These are phyloP conservation scores for Castanea sativa DNA, from an alignment of 306 rosid species.

Conservation along the genomic window DNA sequence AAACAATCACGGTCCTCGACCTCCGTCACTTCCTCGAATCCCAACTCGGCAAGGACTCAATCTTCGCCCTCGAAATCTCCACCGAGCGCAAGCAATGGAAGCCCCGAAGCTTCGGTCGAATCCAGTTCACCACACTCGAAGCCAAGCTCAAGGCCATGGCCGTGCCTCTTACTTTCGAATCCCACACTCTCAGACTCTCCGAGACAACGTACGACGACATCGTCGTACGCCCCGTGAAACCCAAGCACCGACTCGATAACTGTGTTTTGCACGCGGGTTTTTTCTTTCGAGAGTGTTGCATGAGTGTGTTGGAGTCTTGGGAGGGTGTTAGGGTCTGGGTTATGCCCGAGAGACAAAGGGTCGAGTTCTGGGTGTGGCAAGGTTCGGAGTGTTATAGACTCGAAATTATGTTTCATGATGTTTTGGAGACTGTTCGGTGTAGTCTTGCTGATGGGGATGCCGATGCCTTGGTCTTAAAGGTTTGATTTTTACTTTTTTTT, in stretches of 20 bases:
- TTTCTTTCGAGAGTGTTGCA: slow-evolving; percentile 26
- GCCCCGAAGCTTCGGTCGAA: slow-evolving; percentile 71
- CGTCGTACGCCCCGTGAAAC: slow-evolving; percentile 44
- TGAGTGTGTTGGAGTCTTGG: slow-evolving; percentile 66
- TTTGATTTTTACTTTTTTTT: neutral
- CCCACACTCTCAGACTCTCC: slow-evolving; percentile 50
- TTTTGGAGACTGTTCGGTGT: slow-evolving; percentile 56
- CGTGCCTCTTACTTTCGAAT: slow-evolving; percentile 47
- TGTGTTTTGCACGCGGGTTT: slow-evolving; percentile 57
- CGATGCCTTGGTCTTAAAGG: slow-evolving; percentile 62
- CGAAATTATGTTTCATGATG: slow-evolving; percentile 66
- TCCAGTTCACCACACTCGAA: slow-evolving; percentile 57
- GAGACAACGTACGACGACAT: slow-evolving; percentile 45
- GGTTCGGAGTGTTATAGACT: slow-evolving; percentile 44
- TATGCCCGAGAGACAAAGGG: slow-evolving; percentile 65
- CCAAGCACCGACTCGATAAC: slow-evolving; percentile 36
- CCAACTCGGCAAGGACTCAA: slow-evolving; percentile 44
- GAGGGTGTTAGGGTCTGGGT: slow-evolving; percentile 58
- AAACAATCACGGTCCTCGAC: slow-evolving; percentile 52
- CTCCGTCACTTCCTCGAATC: slow-evolving; percentile 55
- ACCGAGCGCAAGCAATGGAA: slow-evolving; percentile 70
- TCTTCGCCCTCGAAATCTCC: slow-evolving; percentile 74
- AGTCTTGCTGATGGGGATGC: slow-evolving; percentile 38
- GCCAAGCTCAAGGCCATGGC: slow-evolving; percentile 39
- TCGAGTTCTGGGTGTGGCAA: slow-evolving; percentile 60